Base-by-base conservation (phyloP, 345 rosid species). In the Acer yangbiense region DNA sequence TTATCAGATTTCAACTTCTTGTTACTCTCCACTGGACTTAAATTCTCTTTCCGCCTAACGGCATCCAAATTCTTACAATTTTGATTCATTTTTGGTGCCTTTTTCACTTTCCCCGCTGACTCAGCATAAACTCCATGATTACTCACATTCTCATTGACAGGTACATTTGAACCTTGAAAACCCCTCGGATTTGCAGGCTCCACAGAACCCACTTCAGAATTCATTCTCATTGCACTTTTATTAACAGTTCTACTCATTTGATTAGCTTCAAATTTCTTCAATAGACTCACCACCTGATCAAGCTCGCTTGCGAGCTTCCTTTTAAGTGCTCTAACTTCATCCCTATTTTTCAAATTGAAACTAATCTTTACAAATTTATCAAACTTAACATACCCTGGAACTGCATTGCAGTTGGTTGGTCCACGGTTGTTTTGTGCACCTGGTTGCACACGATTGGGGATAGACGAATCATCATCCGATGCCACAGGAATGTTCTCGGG, bases 231-330 rank as follows among this genome's bases (percentile, higher is more conserved):
- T 29, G 48, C 60, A 71, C 63, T 80, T 20, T 65, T 78, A 69
- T 39, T 16, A 17, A 66, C 62, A 65, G 20, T 58, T 17, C 70
- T 70, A 64, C 76, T 76, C 54, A 68, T 52, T 73, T 84, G 82
- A 69, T 66, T 86, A 62, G 82, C 60, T 72, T 89, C 92, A 82
- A 91, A 78, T 60, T 69, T 83, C 84, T 76, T 86, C 69, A 79
- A 75, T 54, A 87, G 77, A 72, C 48, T 82, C 80, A 86, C 83
- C 72, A 89, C 89, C 79, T 81, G 88, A 76, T 89, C 86, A 68
- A 91, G 95, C 83, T 91, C 95, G 64, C 80, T 48, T 14, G 76
- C 82, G 64, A 91, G 74, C 76, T 87, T 91, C 76, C 91, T 82
- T 86, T 83, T 88, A 7, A 89, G 75, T 72, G 71, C 83, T 60